These are phyloP conservation scores for Trametes punicea DNA, from an alignment of 768 basidiomycete genomes.

Conservation along the genomic window DNA sequence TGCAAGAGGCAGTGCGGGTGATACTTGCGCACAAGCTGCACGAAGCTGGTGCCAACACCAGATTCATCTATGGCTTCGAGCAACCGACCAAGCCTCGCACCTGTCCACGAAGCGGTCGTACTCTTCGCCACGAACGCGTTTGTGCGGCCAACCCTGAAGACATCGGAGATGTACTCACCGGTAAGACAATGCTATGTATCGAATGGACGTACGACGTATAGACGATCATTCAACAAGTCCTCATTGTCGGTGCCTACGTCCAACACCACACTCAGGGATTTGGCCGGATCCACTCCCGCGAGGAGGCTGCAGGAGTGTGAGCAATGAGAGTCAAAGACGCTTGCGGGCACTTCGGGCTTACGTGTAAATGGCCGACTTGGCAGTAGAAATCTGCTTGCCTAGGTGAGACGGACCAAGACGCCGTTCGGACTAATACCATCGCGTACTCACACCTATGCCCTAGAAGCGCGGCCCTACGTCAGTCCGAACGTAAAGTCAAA, in stretches of 20 bases:
- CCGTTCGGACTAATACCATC: not conserved
- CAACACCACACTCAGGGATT: slow-evolving; percentile 55
- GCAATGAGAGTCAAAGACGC: not conserved
- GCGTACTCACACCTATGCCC: slow-evolving; percentile 36
- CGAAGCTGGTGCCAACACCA: slow-evolving; percentile 45
- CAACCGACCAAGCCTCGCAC: no score
- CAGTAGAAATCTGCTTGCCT: slow-evolving; percentile 56
- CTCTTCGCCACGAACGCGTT: slow-evolving; percentile 63
- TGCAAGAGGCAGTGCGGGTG: slow-evolving; percentile 65
- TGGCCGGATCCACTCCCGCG: slow-evolving; percentile 61
- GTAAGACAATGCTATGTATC: no score
- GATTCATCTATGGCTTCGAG: not conserved
- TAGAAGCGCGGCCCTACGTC: slow-evolving; percentile 8
- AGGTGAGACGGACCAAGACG: not conserved
- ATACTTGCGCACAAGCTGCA: slow-evolving; percentile 72
- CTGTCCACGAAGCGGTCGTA: slow-evolving; percentile 80
- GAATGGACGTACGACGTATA: slow-evolving; percentile 56
- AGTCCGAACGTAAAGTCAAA: not conserved
- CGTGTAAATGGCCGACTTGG: slow-evolving; percentile 79
- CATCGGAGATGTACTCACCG: not conserved
- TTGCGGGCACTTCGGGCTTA: slow-evolving; percentile 28
- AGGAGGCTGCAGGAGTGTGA: slow-evolving; percentile 43
- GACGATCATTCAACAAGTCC: slow-evolving; percentile 53
- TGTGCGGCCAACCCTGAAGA: slow-evolving; percentile 66
- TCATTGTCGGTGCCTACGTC: slow-evolving; percentile 81